Percentiles rank a stretch among this genome's conserved stretches.
These are phyloP conservation scores for Senecio squalidus DNA, from an alignment of 140 eudicot genomes.

Conservation along the genomic window DNA sequence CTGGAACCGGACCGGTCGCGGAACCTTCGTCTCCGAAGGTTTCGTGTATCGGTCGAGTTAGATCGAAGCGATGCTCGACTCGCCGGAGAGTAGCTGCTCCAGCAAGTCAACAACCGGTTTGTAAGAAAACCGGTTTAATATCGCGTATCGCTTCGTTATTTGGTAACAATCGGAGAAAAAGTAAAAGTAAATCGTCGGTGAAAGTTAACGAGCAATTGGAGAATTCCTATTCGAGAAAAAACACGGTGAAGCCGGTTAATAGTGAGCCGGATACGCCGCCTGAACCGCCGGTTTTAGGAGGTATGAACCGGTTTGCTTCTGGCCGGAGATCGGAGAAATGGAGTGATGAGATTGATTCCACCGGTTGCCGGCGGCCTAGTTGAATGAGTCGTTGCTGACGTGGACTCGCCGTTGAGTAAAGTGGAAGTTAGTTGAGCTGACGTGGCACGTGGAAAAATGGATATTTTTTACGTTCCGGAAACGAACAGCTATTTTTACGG, in stretches of 20 bases:
- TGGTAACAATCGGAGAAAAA: slow-evolving; percentile 15
- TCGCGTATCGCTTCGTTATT: slow-evolving; percentile 45
- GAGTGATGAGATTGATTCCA: slow-evolving; percentile 30
- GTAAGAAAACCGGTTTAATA: slow-evolving; percentile 40
- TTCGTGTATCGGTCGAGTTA: slow-evolving; percentile 87
- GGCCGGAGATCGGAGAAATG: slow-evolving; percentile 64
- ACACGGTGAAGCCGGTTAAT: slow-evolving; percentile 20
- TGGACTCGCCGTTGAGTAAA: slow-evolving; percentile 17
- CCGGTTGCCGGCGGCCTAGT: slow-evolving; percentile 20
- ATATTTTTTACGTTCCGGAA: neutral
- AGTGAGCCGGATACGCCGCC: slow-evolving; percentile 36
- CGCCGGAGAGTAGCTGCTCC: slow-evolving; percentile 25
- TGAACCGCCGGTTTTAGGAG: slow-evolving; percentile 73
- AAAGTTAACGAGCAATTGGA: slow-evolving; percentile 21
- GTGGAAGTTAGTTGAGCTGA: slow-evolving; percentile 29
- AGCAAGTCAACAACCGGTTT: neutral
- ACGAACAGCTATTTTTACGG: slow-evolving; percentile 23
- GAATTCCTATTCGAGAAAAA: slow-evolving; percentile 31
- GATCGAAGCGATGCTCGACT: slow-evolving; percentile 53
- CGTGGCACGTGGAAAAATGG: slow-evolving; percentile 31
- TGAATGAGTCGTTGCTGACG: slow-evolving; percentile 16
- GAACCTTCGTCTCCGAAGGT: slow-evolving; percentile 96
- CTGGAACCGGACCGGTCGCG: slow-evolving; percentile 32
- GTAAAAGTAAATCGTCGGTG: slow-evolving; percentile 2
- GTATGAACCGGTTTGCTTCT: slow-evolving; percentile 64